phyloP scores from a whole-genome alignment of 176 grass and related monocot species.

The Rhipidocladum racemiflorum region DNA sequence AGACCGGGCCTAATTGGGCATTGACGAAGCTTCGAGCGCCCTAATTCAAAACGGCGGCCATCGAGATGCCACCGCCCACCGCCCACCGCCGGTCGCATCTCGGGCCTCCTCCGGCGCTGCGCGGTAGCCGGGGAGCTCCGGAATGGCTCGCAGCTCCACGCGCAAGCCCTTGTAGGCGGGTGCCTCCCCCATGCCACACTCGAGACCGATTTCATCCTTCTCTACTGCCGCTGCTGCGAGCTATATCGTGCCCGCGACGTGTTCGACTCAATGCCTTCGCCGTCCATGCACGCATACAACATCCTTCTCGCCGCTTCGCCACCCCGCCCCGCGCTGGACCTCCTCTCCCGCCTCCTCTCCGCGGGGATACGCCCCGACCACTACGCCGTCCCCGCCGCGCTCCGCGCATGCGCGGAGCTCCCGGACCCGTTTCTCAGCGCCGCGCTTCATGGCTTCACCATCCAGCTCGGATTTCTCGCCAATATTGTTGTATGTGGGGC shows the following conservation, averaged over 20 bases:
- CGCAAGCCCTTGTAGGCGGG: slow-evolving; percentile 17
- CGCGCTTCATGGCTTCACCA: slow-evolving; percentile 29
- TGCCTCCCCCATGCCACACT: slow-evolving; percentile 39
- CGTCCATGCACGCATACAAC: slow-evolving; percentile 54
- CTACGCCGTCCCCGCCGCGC: slow-evolving; percentile 44
- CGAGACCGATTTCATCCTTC: slow-evolving; percentile 45
- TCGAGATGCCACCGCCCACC: slow-evolving; percentile 10
- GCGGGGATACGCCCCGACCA: slow-evolving; percentile 37
- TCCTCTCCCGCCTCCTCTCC: slow-evolving; percentile 28
- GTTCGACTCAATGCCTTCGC: slow-evolving; percentile 36
- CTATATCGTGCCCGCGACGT: slow-evolving; percentile 18
- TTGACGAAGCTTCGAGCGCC: not conserved
- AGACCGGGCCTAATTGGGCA: no score
- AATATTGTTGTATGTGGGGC: slow-evolving; percentile 33
- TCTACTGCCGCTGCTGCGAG: slow-evolving; percentile 28
- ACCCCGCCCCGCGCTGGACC: not conserved
- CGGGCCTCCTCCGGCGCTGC: slow-evolving; percentile 31
- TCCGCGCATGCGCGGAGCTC: slow-evolving; percentile 37
- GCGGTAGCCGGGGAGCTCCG: not conserved
- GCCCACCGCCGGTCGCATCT: slow-evolving; percentile 15
- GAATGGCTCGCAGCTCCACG: slow-evolving; percentile 25
- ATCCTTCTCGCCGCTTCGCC: slow-evolving; percentile 47
- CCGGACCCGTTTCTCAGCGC: slow-evolving; percentile 21
- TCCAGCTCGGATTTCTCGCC: slow-evolving; percentile 25
- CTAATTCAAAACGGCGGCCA: not conserved